These are phyloP conservation scores for Pisolithus microcarpus DNA, from an alignment of 768 basidiomycete species.

Conservation along the genomic window DNA sequence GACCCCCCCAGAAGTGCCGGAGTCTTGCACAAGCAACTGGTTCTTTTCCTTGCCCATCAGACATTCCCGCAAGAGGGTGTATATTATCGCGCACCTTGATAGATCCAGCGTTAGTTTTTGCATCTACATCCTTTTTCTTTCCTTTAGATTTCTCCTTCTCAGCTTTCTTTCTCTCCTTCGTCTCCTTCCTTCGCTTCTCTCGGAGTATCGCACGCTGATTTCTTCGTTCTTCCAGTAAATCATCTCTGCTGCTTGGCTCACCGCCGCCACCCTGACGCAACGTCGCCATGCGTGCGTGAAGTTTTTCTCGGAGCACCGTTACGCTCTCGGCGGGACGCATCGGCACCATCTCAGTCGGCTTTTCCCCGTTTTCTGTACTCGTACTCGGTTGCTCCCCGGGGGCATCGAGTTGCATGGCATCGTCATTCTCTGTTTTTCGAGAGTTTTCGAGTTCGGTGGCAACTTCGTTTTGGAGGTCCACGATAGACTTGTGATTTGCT, in stretches of 20 bases:
- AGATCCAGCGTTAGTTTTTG: conserved; percentile 30
- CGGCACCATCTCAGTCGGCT: conserved; percentile 40
- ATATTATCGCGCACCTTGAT: conserved; percentile 43
- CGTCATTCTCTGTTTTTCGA: conserved; percentile 11
- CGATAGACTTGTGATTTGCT: conserved; percentile 69
- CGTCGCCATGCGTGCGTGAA: conserved; percentile 68
- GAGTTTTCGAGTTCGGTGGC: conserved; percentile 21
- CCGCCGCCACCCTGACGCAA: conserved; percentile 43
- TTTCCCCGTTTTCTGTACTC: conserved; percentile 17
- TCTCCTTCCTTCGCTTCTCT: conserved; percentile 79
- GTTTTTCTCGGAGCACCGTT: conserved; percentile 55
- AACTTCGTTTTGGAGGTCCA: conserved; percentile 67
- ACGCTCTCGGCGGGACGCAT: conserved; percentile 64
- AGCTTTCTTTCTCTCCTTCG: conserved; percentile 69
- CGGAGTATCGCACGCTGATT: conserved; percentile 72
- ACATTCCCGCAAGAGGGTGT: not conserved
- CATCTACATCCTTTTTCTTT: conserved; percentile 38
- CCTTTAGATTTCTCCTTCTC: conserved; percentile 49
- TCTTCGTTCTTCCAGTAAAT: conserved; percentile 73
- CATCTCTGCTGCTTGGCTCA: conserved; percentile 66
- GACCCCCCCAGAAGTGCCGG: conserved; percentile 12
- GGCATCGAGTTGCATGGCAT: conserved; percentile 22
- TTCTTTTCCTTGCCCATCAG: conserved; percentile 33
- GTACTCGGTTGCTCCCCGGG: conserved; percentile 25
- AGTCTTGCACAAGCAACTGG: conserved; percentile 66